phyloP scores from a whole-genome alignment of 306 rosid species.

The Cyamopsis tetragonoloba region DNA sequence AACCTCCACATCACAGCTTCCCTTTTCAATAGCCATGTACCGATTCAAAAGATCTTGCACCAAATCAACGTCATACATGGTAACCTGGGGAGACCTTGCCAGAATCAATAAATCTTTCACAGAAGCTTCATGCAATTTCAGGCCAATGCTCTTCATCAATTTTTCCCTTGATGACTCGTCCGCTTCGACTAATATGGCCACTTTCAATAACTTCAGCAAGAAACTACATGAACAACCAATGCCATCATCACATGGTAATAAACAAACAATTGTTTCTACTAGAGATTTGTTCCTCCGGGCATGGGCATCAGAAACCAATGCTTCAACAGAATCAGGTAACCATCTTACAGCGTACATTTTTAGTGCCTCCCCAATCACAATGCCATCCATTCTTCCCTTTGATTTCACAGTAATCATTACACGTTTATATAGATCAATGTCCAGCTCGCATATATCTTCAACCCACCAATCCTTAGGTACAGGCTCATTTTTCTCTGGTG shows the following conservation, averaged over 20 bases:
- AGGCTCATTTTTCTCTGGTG: constrained; percentile 47
- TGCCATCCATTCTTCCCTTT: constrained; percentile 94
- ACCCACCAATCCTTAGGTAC: constrained; percentile 99
- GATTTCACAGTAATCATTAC: constrained; percentile 81
- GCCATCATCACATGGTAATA: constrained; percentile 65
- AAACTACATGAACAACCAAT: constrained; percentile 73
- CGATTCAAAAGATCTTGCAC: constrained; percentile 58
- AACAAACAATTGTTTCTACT: constrained; percentile 78
- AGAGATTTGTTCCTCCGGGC: constrained; percentile 68
- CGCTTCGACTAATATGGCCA: constrained; percentile 75
- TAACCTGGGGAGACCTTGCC: constrained; percentile 61
- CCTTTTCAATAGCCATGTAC: constrained; percentile 45
- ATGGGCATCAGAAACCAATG: constrained; percentile 72
- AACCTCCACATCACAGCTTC: constrained; percentile 23
- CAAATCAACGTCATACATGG: constrained; percentile 64
- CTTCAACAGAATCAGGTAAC: constrained; percentile 89
- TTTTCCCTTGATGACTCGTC: constrained; percentile 57
- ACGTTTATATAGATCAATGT: constrained; percentile 79
- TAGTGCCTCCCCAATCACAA: constrained; percentile 88
- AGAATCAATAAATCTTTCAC: constrained; percentile 74
- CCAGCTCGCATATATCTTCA: constrained; percentile 95
- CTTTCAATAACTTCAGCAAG: constrained; percentile 83
- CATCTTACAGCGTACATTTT: constrained; percentile 78
- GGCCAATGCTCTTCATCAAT: constrained; percentile 55
- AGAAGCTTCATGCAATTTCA: constrained; percentile 76